Evolutionary conservation across 78 protist species (phyloP).

Genomic region (Dictyostelium citrinum): DNA sequence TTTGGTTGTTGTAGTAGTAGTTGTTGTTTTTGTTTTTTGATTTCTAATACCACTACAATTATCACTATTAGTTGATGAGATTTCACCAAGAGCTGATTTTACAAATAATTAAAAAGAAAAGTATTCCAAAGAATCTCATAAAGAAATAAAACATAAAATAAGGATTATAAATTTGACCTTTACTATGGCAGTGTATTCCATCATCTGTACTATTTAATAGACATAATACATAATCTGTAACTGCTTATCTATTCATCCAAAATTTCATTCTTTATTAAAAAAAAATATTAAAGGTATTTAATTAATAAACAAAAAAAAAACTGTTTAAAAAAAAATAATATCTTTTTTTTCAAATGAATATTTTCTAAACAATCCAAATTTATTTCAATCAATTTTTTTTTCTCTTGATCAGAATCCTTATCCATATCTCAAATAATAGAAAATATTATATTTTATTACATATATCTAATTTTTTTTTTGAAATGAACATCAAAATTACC

Average conservation of each 20-base stretch:
- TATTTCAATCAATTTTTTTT: too few species aligned
- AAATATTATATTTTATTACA: too few species aligned
- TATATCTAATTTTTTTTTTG: too few species aligned
- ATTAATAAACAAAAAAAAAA: not conserved
- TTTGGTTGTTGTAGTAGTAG: not conserved
- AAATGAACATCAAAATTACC: too few species aligned
- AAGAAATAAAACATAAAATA: constrained; percentile 21
- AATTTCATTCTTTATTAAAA: not conserved
- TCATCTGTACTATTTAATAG: not conserved
- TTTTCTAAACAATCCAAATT: too few species aligned
- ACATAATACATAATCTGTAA: not conserved
- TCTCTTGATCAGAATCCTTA: too few species aligned
- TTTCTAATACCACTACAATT: not conserved
- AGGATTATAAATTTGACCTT: not conserved
- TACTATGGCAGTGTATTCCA: not conserved
- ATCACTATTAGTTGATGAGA: not conserved
- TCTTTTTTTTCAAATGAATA: too few species aligned
- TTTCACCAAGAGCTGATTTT: not conserved
- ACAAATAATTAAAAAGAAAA: not conserved
- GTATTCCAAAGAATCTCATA: not conserved
- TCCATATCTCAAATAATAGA: too few species aligned
- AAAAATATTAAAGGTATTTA: too few species aligned
- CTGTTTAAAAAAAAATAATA: not conserved
- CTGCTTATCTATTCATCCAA: not conserved
- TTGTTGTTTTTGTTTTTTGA: not conserved